These are phyloP conservation scores for Micractinium sp. DNA, from an alignment of 139 green algal species.

Conservation along the genomic window DNA sequence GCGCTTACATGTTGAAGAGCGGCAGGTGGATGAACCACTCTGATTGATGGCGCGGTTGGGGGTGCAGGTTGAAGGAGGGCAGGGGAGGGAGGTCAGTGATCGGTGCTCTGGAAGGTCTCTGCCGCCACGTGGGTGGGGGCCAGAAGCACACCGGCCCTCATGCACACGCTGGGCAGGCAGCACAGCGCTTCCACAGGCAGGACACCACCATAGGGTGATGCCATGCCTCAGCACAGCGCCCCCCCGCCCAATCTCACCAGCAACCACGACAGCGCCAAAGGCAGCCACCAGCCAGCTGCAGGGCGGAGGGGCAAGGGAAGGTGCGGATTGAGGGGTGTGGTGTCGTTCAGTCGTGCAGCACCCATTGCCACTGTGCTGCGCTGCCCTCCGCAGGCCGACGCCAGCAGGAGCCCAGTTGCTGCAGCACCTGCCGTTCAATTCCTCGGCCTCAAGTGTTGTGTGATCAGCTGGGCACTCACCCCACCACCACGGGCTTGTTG, in stretches of 20 bases:
- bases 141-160: no score
- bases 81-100: not conserved
- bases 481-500: slow-evolving; percentile 37
- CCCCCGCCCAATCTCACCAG: not conserved
- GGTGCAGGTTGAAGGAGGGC: not conserved
- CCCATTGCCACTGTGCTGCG: no score
- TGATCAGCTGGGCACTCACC: not conserved
- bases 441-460: no score
- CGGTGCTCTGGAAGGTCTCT: no score
- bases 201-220: no score
- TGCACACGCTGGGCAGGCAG: not conserved
- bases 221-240: no score
- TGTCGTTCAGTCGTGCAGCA: no score
- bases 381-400: not conserved
- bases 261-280: slow-evolving; percentile 54
- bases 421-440: no score
- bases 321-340: no score
- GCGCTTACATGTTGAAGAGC: slow-evolving; percentile 56
- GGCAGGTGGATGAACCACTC: slow-evolving; percentile 81
- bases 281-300: slow-evolving; percentile 49
- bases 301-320: not conserved
- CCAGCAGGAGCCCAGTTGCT: no score
- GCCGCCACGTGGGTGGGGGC: no score
- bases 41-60: not conserved
- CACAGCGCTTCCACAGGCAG: no score